These are phyloP conservation scores for Saccharomyces hybrid DNA, from an alignment of 1,139 yeast species.

Conservation along the genomic window DNA sequence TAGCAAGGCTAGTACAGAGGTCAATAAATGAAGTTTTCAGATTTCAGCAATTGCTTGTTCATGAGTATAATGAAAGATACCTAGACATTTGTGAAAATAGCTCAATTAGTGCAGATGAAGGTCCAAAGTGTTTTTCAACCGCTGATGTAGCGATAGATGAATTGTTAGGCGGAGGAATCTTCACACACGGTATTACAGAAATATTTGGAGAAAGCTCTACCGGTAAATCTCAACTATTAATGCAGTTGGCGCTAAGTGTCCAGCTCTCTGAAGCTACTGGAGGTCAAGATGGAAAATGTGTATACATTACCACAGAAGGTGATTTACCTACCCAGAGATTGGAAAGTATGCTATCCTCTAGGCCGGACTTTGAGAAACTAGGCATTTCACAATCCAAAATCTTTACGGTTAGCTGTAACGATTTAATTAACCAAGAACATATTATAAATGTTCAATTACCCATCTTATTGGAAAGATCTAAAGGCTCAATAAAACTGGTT, in stretches of 20 bases:
- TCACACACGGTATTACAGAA: slow-evolving; percentile 63
- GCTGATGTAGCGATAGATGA: slow-evolving; percentile 55
- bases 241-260: slow-evolving; percentile 54
- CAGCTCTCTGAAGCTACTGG: slow-evolving; percentile 43
- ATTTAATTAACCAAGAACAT: slow-evolving; percentile 68
- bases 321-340: slow-evolving; percentile 60
- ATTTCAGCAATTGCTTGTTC: slow-evolving; percentile 34
- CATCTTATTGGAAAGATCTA: slow-evolving; percentile 38
- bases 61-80: slow-evolving; percentile 23
- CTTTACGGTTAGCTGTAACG: slow-evolving; percentile 56
- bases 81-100: neutral
- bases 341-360: slow-evolving; percentile 31
- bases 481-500: slow-evolving; percentile 43
- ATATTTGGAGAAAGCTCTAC: slow-evolving; percentile 77
- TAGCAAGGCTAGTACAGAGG: slow-evolving; percentile 42
- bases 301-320: slow-evolving; percentile 73
- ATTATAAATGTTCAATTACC: slow-evolving; percentile 69
- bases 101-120: neutral
- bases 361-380: slow-evolving; percentile 25
- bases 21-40: slow-evolving; percentile 42
- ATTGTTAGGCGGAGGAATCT: slow-evolving; percentile 61
- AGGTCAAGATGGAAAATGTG: slow-evolving; percentile 43
- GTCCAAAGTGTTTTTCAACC: slow-evolving; percentile 38
- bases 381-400: slow-evolving; percentile 43
- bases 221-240: slow-evolving; percentile 73